These are phyloP conservation scores for Amanita fuliginea DNA, from an alignment of 768 basidiomycete species.

Conservation along the genomic window DNA sequence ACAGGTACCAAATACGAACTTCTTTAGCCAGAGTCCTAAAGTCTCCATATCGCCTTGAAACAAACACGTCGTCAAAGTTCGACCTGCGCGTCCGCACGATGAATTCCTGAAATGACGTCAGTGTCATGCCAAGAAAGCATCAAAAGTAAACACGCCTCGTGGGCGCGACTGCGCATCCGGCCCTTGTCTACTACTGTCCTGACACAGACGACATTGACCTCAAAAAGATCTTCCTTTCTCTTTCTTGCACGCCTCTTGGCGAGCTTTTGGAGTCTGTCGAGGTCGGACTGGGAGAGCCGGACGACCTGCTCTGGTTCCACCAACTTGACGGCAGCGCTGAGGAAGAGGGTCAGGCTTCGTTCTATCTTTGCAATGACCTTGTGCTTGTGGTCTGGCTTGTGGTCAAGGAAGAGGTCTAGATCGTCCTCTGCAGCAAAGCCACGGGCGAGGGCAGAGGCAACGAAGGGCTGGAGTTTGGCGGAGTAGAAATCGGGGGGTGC, in stretches of 20 bases:
- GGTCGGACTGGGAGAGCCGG: slow-evolving; percentile 74
- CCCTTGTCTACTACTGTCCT: slow-evolving; percentile 77
- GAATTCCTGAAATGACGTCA: slow-evolving; percentile 59
- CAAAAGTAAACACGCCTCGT: slow-evolving; percentile 56
- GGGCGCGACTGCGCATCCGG: slow-evolving; percentile 71
- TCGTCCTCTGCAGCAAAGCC: slow-evolving; percentile 60
- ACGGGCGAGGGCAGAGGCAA: slow-evolving; percentile 69
- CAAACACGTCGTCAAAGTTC: slow-evolving; percentile 66
- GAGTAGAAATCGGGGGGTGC: slow-evolving; percentile 91
- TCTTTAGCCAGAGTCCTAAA: slow-evolving; percentile 83
- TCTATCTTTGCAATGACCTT: slow-evolving; percentile 72
- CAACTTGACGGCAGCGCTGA: slow-evolving; percentile 76
- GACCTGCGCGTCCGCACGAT: slow-evolving; percentile 80
- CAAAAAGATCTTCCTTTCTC: slow-evolving; percentile 51
- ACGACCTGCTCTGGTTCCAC: slow-evolving; percentile 84
- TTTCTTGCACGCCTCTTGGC: slow-evolving; percentile 53
- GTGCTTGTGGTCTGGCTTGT: slow-evolving; percentile 12
- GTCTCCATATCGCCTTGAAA: slow-evolving; percentile 90
- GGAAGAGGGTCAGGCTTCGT: slow-evolving; percentile 73
- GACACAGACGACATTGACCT: slow-evolving; percentile 87
- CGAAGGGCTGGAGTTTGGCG: slow-evolving; percentile 90
- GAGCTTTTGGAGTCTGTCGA: slow-evolving; percentile 64
- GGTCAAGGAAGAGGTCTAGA: not conserved
- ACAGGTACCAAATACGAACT: slow-evolving; percentile 29
- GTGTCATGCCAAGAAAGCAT: slow-evolving; percentile 4